Evolutionary conservation across 345 rosid species (phyloP).

Genomic region (Lepidium aucheri): DNA sequence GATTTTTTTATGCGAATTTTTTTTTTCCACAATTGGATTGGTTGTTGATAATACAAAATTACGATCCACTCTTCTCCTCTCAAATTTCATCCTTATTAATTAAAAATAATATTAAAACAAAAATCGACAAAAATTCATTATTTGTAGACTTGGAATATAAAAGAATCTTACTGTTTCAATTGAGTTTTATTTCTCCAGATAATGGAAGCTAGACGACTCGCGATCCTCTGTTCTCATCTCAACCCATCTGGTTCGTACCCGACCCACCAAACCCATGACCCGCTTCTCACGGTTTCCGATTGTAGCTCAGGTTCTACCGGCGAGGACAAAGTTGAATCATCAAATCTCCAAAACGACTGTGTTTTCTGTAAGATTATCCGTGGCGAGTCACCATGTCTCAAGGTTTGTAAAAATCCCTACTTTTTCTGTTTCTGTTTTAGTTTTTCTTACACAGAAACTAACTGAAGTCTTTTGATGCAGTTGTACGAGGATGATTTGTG

Average conservation of each 20-base stretch:
- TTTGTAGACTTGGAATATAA: background rate
- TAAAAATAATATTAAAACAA: background rate
- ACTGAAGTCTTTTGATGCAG: slow-evolving; percentile 30
- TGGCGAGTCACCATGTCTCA: slow-evolving; percentile 68
- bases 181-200: background rate
- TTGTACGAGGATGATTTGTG: slow-evolving; percentile 87
- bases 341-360: slow-evolving; percentile 37
- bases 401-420: slow-evolving; percentile 27
- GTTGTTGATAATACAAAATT: slow-evolving; percentile 16
- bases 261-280: background rate
- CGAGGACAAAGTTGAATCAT: background rate
- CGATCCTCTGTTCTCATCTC: slow-evolving; percentile 60
- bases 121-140: background rate
- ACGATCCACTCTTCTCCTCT: slow-evolving; percentile 20
- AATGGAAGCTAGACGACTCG: slow-evolving; percentile 65
- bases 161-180: background rate
- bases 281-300: slow-evolving; percentile 26
- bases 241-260: slow-evolving; percentile 22
- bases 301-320: slow-evolving; percentile 24
- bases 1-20: no score
- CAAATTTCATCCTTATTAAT: slow-evolving; percentile 7
- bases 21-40: background rate
- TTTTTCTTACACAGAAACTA: background rate
- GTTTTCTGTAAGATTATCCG: slow-evolving; percentile 77
- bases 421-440: background rate